Evolutionary conservation across 306 rosid species (phyloP).

Genomic region (Spatholobus suberectus): DNA sequence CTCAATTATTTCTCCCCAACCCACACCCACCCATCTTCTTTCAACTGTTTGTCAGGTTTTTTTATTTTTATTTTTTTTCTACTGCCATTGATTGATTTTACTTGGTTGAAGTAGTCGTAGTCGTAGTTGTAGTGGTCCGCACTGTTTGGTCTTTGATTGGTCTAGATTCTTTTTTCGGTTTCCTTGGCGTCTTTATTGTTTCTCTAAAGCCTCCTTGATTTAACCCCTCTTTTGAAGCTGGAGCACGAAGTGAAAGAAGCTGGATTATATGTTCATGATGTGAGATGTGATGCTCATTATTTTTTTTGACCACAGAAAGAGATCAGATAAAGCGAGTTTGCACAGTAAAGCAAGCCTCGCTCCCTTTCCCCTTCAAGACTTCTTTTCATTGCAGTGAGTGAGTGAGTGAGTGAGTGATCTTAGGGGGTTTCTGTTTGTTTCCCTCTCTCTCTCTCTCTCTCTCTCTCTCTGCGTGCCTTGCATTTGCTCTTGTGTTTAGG

Average conservation of each 20-base stretch:
- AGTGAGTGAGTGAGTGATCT: too few species aligned
- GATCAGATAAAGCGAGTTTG: slow-evolving; percentile 53
- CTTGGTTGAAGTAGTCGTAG: not conserved
- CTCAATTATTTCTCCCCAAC: slow-evolving; percentile 38
- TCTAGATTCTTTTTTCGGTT: slow-evolving; percentile 36
- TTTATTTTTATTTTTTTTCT: not conserved
- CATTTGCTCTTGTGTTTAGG: not conserved
- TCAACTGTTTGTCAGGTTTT: slow-evolving; percentile 38
- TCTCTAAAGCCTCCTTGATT: too few species aligned
- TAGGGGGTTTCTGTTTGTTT: not conserved
- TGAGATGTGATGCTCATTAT: slow-evolving; percentile 56
- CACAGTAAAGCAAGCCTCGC: slow-evolving; percentile 36
- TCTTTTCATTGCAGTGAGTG: slow-evolving; percentile 46
- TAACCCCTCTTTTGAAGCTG: slow-evolving; percentile 48
- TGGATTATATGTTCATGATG: slow-evolving; percentile 61
- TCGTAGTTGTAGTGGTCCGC: slow-evolving; percentile 25
- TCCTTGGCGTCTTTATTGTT: slow-evolving; percentile 42
- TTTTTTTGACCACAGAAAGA: slow-evolving; percentile 68
- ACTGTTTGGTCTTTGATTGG: slow-evolving; percentile 52
- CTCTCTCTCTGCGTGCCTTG: slow-evolving; percentile 1
- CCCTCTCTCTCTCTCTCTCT: not conserved
- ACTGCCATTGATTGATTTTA: slow-evolving; percentile 37
- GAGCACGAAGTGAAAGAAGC: slow-evolving; percentile 54
- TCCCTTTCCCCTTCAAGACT: slow-evolving; percentile 40
- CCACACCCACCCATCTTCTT: slow-evolving; percentile 30